A percentile compares a stretch with the other conserved stretches of the same genome.
Conservation (phyloP, 305 asterid genomes). For the Fraxinus latifolia region DNA sequence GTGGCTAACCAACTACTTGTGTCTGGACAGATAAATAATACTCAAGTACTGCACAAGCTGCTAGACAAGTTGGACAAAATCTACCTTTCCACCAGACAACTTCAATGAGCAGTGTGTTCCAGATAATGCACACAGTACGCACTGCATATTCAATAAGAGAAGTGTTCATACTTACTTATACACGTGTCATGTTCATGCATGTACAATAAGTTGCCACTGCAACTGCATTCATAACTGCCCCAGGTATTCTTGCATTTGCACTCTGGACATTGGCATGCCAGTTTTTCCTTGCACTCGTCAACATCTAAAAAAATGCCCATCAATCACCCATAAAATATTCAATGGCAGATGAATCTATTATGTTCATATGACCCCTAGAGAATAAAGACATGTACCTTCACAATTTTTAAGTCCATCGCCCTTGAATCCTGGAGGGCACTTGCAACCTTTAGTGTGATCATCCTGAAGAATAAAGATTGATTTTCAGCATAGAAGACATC, state of each 20-base stretch:
- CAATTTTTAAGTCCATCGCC: conserved; percentile 84
- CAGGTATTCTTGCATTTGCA: conserved; percentile 97
- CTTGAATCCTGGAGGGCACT: conserved; percentile 87
- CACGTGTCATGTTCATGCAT: conserved; percentile 91
- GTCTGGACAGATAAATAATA: neutral
- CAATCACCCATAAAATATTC: conserved; percentile 8
- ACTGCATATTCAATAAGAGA: conserved; percentile 20
- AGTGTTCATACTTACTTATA: conserved; percentile 48
- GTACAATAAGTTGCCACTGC: conserved; percentile 67
- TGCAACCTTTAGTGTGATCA: conserved; percentile 79
- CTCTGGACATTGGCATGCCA: conserved; percentile 80
- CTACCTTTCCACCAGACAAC: conserved; percentile 1
- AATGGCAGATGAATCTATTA: conserved; percentile 10
- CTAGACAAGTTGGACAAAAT: neutral
- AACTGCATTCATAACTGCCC: conserved; percentile 94
- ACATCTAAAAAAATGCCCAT: conserved; percentile 49
- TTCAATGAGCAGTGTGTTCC: neutral
- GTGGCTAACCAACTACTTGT: neutral
- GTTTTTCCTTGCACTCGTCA: conserved; percentile 80
- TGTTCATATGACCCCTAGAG: neutral
- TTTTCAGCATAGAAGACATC: conserved; percentile 7
- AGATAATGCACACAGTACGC: neutral
- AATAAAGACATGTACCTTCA: conserved; percentile 55
- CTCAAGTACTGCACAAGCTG: neutral
- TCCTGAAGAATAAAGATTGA: conserved; percentile 45